Conservation (phyloP, 305 asterid genomes). For the Fraxinus nigra region DNA sequence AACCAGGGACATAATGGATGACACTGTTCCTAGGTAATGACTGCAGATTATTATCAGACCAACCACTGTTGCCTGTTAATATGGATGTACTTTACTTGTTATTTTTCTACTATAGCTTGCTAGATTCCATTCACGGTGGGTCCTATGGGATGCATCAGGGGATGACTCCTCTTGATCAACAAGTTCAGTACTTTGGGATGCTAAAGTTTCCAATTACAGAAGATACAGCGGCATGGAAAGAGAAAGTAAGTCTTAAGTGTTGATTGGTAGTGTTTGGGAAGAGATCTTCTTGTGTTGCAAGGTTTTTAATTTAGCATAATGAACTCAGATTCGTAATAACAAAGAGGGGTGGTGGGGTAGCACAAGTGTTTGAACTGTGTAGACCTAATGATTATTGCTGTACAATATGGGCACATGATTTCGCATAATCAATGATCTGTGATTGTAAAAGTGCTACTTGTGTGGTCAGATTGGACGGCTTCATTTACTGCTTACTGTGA, state of each 20-base stretch:
- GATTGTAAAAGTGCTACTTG: conserved; percentile 14
- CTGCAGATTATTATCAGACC: conserved; percentile 14
- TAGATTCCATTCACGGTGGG: conserved; percentile 80
- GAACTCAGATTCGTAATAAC: neutral
- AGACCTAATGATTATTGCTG: neutral
- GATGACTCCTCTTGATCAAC: conserved; percentile 72
- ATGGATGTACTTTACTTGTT: conserved; percentile 19
- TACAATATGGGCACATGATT: neutral
- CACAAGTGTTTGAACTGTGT: neutral
- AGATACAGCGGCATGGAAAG: conserved; percentile 90
- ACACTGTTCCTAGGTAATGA: conserved; percentile 68
- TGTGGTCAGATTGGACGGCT: conserved; percentile 81
- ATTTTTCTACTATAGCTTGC: conserved; percentile 47
- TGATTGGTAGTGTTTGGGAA: conserved; percentile 3
- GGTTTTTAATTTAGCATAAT: conserved; percentile 1
- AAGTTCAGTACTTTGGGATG: conserved; percentile 55
- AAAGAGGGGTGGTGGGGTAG: neutral
- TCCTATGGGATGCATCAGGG: conserved; percentile 60
- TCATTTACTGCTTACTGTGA: conserved; percentile 83
- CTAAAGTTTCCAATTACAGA: conserved; percentile 81
- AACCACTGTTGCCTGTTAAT: conserved; percentile 10
- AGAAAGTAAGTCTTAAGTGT: conserved; percentile 56
- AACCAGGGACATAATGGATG: conserved; percentile 93
- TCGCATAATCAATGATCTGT: neutral
- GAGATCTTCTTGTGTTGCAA: conserved; percentile 4